Evolutionary conservation across 345 rosid species (phyloP).

Genomic region (Lagerstroemia speciosa): DNA sequence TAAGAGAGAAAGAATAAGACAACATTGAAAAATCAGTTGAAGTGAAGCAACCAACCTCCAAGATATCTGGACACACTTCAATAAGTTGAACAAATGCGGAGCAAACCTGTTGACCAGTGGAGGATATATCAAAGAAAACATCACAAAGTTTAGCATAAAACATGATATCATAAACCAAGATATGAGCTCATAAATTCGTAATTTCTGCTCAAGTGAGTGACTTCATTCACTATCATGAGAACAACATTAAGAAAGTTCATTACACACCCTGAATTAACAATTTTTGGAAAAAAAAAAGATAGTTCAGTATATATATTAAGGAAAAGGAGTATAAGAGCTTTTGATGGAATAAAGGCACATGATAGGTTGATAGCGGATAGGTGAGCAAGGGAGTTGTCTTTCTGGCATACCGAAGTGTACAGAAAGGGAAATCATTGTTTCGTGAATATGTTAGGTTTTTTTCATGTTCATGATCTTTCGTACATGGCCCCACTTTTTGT

Average conservation of each 20-base stretch:
- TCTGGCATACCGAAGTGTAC: no score
- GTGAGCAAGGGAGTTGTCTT: no score
- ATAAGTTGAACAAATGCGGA: constrained; percentile 89
- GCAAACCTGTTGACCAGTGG: constrained; percentile 52
- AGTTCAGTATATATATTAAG: neutral
- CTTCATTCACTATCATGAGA: neutral
- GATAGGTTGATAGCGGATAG: no score
- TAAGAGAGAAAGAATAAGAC: neutral
- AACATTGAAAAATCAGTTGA: neutral
- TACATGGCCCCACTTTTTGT: no score
- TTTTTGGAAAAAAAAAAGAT: neutral
- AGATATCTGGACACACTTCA: constrained; percentile 69
- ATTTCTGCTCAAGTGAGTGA: neutral
- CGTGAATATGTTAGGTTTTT: no score
- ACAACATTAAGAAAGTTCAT: neutral
- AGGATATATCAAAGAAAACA: neutral
- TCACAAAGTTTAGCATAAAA: neutral
- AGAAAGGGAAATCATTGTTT: no score
- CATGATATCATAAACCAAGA: neutral
- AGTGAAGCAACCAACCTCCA: constrained; percentile 46
- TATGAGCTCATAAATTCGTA: neutral
- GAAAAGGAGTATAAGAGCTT: no score
- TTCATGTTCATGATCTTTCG: no score
- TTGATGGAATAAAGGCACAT: no score
- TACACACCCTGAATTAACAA: neutral